Base-by-base conservation (phyloP, 1,139 yeast species). In the Suhomyces chickasaworum region DNA sequence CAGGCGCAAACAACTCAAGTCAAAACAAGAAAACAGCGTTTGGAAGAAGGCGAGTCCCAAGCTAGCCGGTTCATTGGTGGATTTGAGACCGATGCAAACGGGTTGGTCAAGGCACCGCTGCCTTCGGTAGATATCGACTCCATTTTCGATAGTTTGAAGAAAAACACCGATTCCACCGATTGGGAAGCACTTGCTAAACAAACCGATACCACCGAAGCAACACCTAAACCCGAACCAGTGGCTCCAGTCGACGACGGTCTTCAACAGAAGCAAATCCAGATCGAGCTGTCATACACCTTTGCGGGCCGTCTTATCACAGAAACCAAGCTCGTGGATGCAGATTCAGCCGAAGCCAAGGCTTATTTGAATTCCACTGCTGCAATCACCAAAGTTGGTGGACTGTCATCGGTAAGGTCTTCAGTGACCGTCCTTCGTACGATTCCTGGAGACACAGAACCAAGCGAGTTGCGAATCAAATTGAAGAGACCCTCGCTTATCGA, bases 261-360 rank as follows among this genome's bases (percentile, higher is more conserved):
- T 15, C 60, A 71, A 15, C 68, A 72, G 31, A 80, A 80, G 41
- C 77, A 77, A 60, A 78, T 93, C 46, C 80, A 82, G 54, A 91
- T 93, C 45, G 83, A 81, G 50, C 76, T 95, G 46, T 80, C 84
- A 6, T 91, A 89, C 62, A 86, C 88, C 45, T 93, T 90, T 74
- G 99, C 99, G 0, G 98, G 98, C 2, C 86, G 86, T 55, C 74
- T 82, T 5, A 76, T 87, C 4, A 80, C 86, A 0, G 96, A 90
- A 58, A 84, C 86, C 48, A 89, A 87, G 63, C 72, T 77, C 61
- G 97, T 93, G 1, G 86, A 81, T 44, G 78, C 78, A 8, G 75
- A 82, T 45, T 86, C 96, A 3, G 95, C 93, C 7, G 97, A 88
- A 63, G 98, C 95, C 1, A 82, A 81, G 50, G 97, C 93, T 13